Evolutionary conservation across 768 basidiomycete species (phyloP).

Genomic region (Mycena capillaripes): DNA sequence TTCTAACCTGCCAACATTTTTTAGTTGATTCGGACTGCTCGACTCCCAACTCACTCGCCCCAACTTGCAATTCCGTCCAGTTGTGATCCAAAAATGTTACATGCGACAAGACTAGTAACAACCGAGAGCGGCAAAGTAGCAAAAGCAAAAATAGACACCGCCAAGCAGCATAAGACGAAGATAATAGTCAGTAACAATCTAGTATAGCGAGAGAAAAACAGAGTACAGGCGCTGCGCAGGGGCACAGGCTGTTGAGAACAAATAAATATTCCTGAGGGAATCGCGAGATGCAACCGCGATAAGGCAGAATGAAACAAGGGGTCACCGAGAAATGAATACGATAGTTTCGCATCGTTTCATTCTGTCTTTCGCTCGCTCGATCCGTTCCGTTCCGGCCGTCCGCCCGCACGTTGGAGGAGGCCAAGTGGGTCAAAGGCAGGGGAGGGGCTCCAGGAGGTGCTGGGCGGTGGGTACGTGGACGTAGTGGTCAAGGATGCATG

Average conservation of each 20-base stretch:
- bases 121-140: slow-evolving; percentile 30
- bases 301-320: slow-evolving; percentile 21
- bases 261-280: slow-evolving; percentile 27
- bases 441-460: too few relatives aligned
- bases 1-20: too few relatives aligned
- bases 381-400: slow-evolving; percentile 20
- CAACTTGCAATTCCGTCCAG: slow-evolving; percentile 28
- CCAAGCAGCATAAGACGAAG: slow-evolving; percentile 19
- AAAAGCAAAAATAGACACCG: slow-evolving; percentile 20
- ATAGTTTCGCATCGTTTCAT: slow-evolving; percentile 24
- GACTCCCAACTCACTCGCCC: not conserved
- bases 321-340: slow-evolving; percentile 20
- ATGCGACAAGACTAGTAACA: slow-evolving; percentile 35
- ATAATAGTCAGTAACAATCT: slow-evolving; percentile 30
- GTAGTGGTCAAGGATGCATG: too few relatives aligned
- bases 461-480: too few relatives aligned
- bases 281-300: slow-evolving; percentile 23
- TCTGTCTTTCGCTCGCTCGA: slow-evolving; percentile 9
- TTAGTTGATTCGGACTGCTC: too few relatives aligned
- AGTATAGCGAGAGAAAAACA: slow-evolving; percentile 31
- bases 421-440: too few relatives aligned
- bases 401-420: not conserved
- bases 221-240: slow-evolving; percentile 25
- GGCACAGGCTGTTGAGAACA: slow-evolving; percentile 35
- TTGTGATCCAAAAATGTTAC: slow-evolving; percentile 27